A percentile compares a stretch with the other conserved stretches of the same genome.
phyloP scores from a whole-genome alignment of 2,329 filamentous ascomycete species.

The Coleophoma crateriformis region DNA sequence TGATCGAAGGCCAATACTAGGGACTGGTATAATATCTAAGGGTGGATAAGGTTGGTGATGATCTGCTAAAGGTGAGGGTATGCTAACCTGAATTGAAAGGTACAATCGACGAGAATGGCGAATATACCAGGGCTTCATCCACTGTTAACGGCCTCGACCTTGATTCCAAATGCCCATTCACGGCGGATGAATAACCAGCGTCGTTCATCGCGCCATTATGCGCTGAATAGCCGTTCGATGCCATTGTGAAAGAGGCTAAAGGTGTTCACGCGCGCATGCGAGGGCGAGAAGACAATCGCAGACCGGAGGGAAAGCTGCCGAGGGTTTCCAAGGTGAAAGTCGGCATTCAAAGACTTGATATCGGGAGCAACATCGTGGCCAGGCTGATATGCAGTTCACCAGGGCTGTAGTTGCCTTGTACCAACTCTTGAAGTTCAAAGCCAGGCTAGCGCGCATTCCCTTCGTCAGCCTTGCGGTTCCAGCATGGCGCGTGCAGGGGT shows the following conservation, averaged over 20 bases:
- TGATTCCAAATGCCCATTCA: constrained; percentile 6
- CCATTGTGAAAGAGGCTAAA: constrained; percentile 14
- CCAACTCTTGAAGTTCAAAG: too few relatives aligned
- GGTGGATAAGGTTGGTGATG: constrained; percentile 4
- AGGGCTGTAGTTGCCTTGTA: background rate
- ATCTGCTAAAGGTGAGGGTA: constrained; percentile 2
- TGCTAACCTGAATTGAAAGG: constrained; percentile 68
- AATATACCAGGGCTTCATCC: constrained; percentile 74
- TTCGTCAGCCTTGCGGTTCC: constrained; percentile 8
- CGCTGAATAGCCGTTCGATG: constrained; percentile 16
- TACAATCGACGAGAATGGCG: constrained; percentile 73
- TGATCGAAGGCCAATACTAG: constrained; percentile 48
- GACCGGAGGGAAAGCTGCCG: background rate
- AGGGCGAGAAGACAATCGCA: background rate
- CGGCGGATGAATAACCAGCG: constrained; percentile 9
- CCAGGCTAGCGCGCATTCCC: too few relatives aligned
- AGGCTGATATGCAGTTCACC: background rate
- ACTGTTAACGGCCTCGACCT: constrained; percentile 50
- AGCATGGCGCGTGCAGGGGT: background rate
- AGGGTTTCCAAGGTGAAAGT: background rate
- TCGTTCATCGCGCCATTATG: constrained; percentile 14
- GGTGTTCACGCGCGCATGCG: background rate
- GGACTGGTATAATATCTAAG: constrained; percentile 61
- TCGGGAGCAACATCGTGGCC: background rate
- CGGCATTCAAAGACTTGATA: background rate